Evolutionary conservation across 2,329 filamentous ascomycete genomes (phyloP).

Genomic region (Venturia effusa): DNA sequence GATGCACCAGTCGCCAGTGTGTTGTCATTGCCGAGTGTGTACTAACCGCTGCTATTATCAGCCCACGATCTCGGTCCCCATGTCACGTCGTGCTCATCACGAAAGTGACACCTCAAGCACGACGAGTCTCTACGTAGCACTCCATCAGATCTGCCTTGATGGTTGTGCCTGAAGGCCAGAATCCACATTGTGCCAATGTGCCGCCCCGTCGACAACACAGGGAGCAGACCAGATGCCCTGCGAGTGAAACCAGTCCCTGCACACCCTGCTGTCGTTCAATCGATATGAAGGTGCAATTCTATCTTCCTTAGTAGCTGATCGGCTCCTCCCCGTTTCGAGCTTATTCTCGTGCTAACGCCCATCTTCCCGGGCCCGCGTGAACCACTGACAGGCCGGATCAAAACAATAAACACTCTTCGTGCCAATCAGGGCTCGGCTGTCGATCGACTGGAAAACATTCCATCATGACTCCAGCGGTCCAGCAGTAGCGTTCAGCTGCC

Average conservation of each 20-base stretch:
- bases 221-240: neutral
- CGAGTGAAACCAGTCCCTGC: neutral
- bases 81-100: neutral
- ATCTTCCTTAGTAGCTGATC: neutral
- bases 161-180: too few species aligned
- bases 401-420: neutral
- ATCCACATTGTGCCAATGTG: too few species aligned
- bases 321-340: neutral
- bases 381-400: neutral
- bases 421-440: neutral
- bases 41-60: neutral
- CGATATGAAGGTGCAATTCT: neutral
- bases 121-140: neutral
- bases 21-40: neutral
- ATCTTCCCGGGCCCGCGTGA: neutral
- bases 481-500: neutral
- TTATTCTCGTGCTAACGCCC: neutral
- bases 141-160: too few species aligned
- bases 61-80: neutral
- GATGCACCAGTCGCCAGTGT: too few species aligned
- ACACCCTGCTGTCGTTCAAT: conserved; percentile 1
- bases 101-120: neutral
- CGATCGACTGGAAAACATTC: neutral
- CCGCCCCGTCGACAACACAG: neutral
- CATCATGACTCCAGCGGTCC: neutral